Conservation (phyloP, 345 rosid species). For the Boechera retrofracta region DNA sequence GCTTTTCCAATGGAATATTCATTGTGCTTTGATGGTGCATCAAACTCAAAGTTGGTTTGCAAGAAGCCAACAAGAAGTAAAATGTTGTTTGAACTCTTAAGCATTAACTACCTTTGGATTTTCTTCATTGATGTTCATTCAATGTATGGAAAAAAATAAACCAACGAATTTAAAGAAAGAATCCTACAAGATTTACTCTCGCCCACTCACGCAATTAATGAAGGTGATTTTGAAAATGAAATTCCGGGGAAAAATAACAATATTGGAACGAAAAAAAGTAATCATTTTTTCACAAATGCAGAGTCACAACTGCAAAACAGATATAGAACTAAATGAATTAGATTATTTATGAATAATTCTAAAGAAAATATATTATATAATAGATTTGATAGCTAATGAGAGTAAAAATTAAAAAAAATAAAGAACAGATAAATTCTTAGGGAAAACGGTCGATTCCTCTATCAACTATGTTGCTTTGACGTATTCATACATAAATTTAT, state of each 20-base stretch:
- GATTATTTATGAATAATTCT: too few relatives aligned
- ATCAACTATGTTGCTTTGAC: too few relatives aligned
- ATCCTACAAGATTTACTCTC: constrained; percentile 41
- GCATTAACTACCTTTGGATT: constrained; percentile 34
- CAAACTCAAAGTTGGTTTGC: not conserved
- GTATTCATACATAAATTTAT: too few relatives aligned
- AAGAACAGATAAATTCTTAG: too few relatives aligned
- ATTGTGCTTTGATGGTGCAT: not conserved
- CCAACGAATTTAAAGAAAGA: constrained; percentile 31
- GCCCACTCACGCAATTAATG: constrained; percentile 40
- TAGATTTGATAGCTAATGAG: too few relatives aligned
- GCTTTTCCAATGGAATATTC: not conserved
- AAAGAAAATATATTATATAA: too few relatives aligned
- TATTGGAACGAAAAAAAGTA: not conserved
- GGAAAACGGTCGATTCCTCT: too few relatives aligned
- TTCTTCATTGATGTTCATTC: constrained; percentile 37
- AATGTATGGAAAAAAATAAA: constrained; percentile 35
- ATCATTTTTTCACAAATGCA: not conserved
- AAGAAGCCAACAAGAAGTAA: constrained; percentile 24
- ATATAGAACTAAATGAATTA: too few relatives aligned
- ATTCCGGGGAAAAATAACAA: not conserved
- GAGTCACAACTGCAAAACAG: not conserved
- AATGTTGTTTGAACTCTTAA: not conserved
- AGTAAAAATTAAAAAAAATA: too few relatives aligned
- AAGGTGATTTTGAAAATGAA: constrained; percentile 36